These are phyloP conservation scores for Glycine tomentella DNA, from an alignment of 306 rosid species.

Conservation along the genomic window DNA sequence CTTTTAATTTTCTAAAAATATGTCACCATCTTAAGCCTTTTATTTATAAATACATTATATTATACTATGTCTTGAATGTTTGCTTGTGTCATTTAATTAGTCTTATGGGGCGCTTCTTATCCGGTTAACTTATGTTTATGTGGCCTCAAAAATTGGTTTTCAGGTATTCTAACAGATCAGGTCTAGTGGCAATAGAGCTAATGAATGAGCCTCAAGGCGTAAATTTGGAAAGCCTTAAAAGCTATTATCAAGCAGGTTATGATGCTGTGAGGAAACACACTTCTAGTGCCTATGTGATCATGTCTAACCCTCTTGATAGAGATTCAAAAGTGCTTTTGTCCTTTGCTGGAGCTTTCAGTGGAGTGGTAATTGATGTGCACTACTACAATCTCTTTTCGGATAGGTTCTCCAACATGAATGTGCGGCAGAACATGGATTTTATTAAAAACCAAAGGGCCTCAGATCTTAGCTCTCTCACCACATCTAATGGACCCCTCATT, in stretches of 20 bases:
- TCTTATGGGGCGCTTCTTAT: too few species aligned
- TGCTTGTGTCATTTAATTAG: background rate
- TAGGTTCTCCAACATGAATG: slow-evolving; percentile 51
- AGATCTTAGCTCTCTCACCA: slow-evolving; percentile 48
- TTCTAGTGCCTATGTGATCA: slow-evolving; percentile 55
- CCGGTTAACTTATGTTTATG: background rate
- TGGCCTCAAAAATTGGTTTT: background rate
- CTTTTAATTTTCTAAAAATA: background rate
- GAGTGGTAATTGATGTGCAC: slow-evolving; percentile 65
- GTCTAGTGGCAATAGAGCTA: slow-evolving; percentile 59
- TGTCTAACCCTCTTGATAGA: slow-evolving; percentile 58
- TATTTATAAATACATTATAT: background rate
- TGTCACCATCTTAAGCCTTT: background rate
- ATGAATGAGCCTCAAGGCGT: slow-evolving; percentile 72
- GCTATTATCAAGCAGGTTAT: slow-evolving; percentile 57
- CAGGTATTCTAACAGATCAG: slow-evolving; percentile 57
- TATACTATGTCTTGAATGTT: background rate
- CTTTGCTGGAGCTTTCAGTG: slow-evolving; percentile 48
- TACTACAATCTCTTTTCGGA: slow-evolving; percentile 58
- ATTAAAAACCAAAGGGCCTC: slow-evolving; percentile 56
- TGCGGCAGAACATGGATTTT: slow-evolving; percentile 55
- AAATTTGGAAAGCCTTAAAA: slow-evolving; percentile 50
- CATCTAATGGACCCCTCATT: slow-evolving; percentile 62
- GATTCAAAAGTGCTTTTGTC: slow-evolving; percentile 56
- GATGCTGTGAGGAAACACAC: slow-evolving; percentile 61